phyloP scores from a whole-genome alignment of 23 red algal genomes.

The Gracilariopsis chorda region DNA sequence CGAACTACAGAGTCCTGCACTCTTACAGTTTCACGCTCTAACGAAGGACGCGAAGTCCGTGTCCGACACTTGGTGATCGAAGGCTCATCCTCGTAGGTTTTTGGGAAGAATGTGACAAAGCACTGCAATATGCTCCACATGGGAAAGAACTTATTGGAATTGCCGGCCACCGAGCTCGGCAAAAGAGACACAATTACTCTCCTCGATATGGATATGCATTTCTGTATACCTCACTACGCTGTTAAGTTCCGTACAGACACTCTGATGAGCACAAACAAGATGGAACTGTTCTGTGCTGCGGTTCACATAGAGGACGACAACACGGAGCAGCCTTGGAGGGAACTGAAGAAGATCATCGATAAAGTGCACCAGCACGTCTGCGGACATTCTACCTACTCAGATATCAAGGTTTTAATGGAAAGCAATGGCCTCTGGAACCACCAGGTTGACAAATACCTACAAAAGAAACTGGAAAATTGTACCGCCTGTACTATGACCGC shows the following conservation, averaged over 20 bases:
- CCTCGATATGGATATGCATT: not conserved
- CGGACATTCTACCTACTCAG: not conserved
- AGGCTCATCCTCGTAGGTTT: not conserved
- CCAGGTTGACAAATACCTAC: not conserved
- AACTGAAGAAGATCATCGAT: not conserved
- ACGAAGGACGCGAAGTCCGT: not conserved
- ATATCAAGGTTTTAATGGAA: slow-evolving; percentile 16
- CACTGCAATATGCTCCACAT: not conserved
- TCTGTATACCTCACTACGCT: not conserved
- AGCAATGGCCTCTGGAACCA: not conserved
- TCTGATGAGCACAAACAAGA: not conserved
- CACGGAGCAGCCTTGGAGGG: not conserved
- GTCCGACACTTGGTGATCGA: not conserved
- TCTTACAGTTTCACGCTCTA: not conserved
- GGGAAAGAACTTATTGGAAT: not conserved
- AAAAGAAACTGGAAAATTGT: not conserved
- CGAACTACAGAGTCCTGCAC: too few relatives aligned
- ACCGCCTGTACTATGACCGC: not conserved
- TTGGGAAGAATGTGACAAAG: not conserved
- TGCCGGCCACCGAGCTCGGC: not conserved
- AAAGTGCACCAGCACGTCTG: slow-evolving; percentile 15
- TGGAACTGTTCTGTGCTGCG: not conserved
- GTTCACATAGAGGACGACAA: not conserved
- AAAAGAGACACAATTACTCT: not conserved
- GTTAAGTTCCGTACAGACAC: not conserved